These are phyloP conservation scores for Thuidium tamariscinum DNA, from an alignment of 225 moss, liverwort and hornwort genomes.

Conservation along the genomic window DNA sequence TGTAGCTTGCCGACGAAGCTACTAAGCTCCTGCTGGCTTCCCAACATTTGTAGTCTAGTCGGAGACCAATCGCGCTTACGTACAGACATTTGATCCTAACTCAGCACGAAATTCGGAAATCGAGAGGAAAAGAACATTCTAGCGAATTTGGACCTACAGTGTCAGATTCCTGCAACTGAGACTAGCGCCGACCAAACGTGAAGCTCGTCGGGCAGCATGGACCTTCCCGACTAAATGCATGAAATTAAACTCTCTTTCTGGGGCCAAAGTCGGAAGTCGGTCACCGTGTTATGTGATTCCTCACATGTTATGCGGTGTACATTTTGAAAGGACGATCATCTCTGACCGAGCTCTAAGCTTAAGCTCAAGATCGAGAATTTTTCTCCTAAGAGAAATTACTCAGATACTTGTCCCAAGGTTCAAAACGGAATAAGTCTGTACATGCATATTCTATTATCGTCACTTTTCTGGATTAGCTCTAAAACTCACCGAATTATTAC, in stretches of 20 bases:
- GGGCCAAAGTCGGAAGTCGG: background rate
- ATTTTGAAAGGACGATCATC: background rate
- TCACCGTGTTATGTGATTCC: background rate
- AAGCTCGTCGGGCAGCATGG: background rate
- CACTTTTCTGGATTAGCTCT: background rate
- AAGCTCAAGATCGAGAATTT: background rate
- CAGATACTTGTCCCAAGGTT: background rate
- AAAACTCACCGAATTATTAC: background rate
- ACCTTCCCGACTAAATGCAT: background rate
- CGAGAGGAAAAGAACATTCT: background rate
- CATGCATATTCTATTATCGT: background rate
- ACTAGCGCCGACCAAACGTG: background rate
- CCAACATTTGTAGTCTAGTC: background rate
- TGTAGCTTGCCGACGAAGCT: slow-evolving; percentile 7
- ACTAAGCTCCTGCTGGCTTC: background rate
- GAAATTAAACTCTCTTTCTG: background rate
- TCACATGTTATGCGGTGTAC: background rate
- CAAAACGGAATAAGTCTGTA: background rate
- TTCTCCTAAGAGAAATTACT: background rate
- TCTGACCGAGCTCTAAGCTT: background rate
- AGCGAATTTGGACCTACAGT: background rate
- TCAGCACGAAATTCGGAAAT: background rate
- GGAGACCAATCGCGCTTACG: background rate
- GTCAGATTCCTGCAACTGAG: background rate
- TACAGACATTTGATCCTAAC: slow-evolving; percentile 2